Conservation (phyloP, 805 yeast genomes). For the Cyberlindnera euphorbiae region DNA sequence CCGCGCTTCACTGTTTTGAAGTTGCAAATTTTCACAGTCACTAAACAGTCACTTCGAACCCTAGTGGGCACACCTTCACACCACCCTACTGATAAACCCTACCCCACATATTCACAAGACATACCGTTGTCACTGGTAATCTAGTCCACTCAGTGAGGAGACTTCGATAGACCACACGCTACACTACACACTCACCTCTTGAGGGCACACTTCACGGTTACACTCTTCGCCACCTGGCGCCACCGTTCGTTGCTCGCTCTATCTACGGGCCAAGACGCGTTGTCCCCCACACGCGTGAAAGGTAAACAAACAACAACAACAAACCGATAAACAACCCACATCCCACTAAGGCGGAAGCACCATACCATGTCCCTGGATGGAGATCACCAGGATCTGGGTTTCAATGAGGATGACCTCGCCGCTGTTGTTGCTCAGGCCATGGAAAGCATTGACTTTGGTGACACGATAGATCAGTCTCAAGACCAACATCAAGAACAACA, state of each 20-base stretch:
- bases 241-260: not conserved
- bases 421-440: slow-evolving; percentile 38
- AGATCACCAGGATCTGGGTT: slow-evolving; percentile 1
- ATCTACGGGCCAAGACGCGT: not conserved
- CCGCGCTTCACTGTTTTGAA: not conserved
- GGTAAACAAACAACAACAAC: slow-evolving; percentile 11
- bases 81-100: slow-evolving; percentile 10
- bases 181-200: not conserved
- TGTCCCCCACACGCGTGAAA: slow-evolving; percentile 5
- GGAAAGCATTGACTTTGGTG: slow-evolving; percentile 19
- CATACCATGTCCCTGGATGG: not conserved
- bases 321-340: not conserved
- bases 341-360: too few relatives aligned
- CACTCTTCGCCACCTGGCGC: not conserved
- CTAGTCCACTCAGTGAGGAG: not conserved
- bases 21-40: slow-evolving; percentile 29
- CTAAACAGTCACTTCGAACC: slow-evolving; percentile 26
- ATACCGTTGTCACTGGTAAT: not conserved
- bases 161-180: not conserved
- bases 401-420: slow-evolving; percentile 31
- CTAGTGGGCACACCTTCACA: slow-evolving; percentile 20
- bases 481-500: slow-evolving; percentile 4
- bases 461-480: slow-evolving; percentile 2
- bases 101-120: not conserved
- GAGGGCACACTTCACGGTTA: not conserved